Evolutionary conservation across 2,329 filamentous ascomycete genomes (phyloP).

Genomic region (Penicillium expansum): DNA sequence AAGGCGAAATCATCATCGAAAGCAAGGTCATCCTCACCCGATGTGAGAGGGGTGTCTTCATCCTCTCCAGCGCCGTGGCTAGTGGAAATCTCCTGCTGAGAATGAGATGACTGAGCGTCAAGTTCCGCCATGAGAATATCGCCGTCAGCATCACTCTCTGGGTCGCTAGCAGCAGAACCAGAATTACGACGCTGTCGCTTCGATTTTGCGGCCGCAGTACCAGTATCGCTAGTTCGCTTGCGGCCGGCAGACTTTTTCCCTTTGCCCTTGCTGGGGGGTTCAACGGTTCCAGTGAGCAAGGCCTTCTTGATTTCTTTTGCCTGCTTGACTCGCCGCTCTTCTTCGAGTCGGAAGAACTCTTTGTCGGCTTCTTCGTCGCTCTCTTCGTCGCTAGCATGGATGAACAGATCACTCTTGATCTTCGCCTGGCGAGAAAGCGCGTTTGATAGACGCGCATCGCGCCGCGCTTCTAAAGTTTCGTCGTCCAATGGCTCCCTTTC

Average conservation of each 20-base stretch:
- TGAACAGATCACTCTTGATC: conserved; percentile 80
- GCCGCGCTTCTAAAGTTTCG: conserved; percentile 58
- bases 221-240: conserved; percentile 32
- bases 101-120: conserved; percentile 17
- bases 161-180: conserved; percentile 14
- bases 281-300: conserved; percentile 41
- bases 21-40: conserved; percentile 32
- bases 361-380: conserved; percentile 71
- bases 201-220: conserved; percentile 19
- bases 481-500: conserved; percentile 60
- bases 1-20: conserved; percentile 38
- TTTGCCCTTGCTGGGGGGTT: conserved; percentile 29
- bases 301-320: conserved; percentile 50
- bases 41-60: conserved; percentile 27
- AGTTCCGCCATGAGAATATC: conserved; percentile 34
- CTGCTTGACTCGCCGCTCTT: conserved; percentile 60
- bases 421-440: conserved; percentile 73
- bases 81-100: conserved; percentile 16
- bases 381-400: conserved; percentile 84
- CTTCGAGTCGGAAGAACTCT: conserved; percentile 76
- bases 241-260: conserved; percentile 28
- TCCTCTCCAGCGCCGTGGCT: conserved; percentile 17
- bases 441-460: conserved; percentile 60
- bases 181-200: conserved; percentile 33
- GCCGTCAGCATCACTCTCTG: conserved; percentile 27